phyloP scores from a whole-genome alignment of 164 flowering plant genomes.

The Macadamia integrifolia region DNA sequence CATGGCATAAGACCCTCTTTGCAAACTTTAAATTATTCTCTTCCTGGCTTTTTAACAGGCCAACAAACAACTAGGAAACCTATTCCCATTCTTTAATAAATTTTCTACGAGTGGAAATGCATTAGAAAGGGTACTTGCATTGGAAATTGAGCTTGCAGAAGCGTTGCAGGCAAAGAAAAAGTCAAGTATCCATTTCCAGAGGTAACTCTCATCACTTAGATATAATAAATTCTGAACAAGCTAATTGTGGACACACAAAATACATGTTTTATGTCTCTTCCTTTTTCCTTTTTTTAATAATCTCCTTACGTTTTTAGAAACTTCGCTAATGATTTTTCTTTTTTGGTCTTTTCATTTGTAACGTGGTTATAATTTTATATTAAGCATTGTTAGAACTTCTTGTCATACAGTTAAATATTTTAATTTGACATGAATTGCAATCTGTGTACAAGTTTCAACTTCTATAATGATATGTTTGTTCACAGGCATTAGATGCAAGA shows the following conservation, averaged over 20 bases:
- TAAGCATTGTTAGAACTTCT: too few relatives aligned
- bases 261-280: background rate
- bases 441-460: too few relatives aligned
- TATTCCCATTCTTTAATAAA: conserved; percentile 59
- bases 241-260: background rate
- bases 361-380: too few relatives aligned
- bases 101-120: conserved; percentile 62
- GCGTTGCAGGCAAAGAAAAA: conserved; percentile 68
- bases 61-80: conserved; percentile 61
- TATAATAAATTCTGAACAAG: background rate
- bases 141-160: conserved; percentile 95
- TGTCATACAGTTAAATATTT: too few relatives aligned
- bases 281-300: background rate
- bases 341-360: too few relatives aligned
- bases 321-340: background rate
- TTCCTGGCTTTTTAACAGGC: conserved; percentile 34
- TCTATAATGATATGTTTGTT: too few relatives aligned
- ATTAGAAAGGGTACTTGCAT: conserved; percentile 81
- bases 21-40: background rate
- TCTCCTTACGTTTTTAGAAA: background rate
- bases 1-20: background rate
- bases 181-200: conserved; percentile 59
- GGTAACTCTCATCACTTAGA: conserved; percentile 34
- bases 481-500: too few relatives aligned
- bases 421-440: too few relatives aligned